A percentile compares a stretch with the other conserved stretches of the same genome.
These are phyloP conservation scores for Paraconiothyrium brasiliense DNA, from an alignment of 2,329 filamentous ascomycete genomes.

Conservation along the genomic window DNA sequence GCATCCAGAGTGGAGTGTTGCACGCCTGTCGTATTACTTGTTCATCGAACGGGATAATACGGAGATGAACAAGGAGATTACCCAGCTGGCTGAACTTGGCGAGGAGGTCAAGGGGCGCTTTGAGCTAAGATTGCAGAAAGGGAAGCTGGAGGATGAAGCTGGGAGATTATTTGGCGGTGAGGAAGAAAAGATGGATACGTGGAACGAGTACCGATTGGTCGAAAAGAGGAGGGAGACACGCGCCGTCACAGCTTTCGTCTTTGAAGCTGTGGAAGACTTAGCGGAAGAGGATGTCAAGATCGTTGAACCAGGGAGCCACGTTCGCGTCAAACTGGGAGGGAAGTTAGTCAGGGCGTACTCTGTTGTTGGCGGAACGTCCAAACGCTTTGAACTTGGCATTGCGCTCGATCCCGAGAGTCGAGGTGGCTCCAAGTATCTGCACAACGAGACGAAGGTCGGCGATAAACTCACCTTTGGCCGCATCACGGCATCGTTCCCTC, in stretches of 20 bases:
- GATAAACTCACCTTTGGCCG: constrained; percentile 62
- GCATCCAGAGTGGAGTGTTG: constrained; percentile 70
- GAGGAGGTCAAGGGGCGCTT: constrained; percentile 64
- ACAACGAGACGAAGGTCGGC: constrained; percentile 59
- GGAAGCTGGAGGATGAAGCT: constrained; percentile 43
- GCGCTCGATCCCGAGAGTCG: constrained; percentile 64
- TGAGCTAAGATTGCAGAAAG: constrained; percentile 60
- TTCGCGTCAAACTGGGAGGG: constrained; percentile 65
- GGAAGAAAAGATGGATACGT: constrained; percentile 41
- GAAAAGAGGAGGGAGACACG: constrained; percentile 63
- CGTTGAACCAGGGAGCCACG: constrained; percentile 62
- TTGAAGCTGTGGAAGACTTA: constrained; percentile 57
- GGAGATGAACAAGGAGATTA: constrained; percentile 55
- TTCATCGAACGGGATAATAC: constrained; percentile 63
- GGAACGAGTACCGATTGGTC: constrained; percentile 55
- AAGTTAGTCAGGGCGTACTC: constrained; percentile 69
- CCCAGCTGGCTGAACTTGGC: constrained; percentile 57
- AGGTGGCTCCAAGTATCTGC: constrained; percentile 70
- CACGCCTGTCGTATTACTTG: constrained; percentile 69
- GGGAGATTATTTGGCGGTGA: constrained; percentile 39
- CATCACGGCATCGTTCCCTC: constrained; percentile 61
- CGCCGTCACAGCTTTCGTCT: constrained; percentile 61
- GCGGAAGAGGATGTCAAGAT: constrained; percentile 41
- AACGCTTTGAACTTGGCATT: constrained; percentile 66
- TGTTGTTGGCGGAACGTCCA: constrained; percentile 61